These are phyloP conservation scores for Galerina sulciceps DNA, from an alignment of 768 basidiomycete genomes.

Conservation along the genomic window DNA sequence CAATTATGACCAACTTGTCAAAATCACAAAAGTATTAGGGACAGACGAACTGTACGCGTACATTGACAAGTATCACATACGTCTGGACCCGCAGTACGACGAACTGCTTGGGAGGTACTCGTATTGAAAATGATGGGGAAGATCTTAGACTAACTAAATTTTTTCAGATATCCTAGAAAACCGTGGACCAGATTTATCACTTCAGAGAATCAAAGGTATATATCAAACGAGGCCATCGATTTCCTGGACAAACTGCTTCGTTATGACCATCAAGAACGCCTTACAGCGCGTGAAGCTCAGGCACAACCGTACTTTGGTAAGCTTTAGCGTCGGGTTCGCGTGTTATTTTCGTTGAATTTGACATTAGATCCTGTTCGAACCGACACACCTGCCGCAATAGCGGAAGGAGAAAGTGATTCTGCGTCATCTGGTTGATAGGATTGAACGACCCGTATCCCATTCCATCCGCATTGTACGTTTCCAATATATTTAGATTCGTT, in stretches of 20 bases:
- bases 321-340: conserved; percentile 18
- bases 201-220: conserved; percentile 93
- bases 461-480: conserved; percentile 33
- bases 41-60: conserved; percentile 95
- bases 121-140: neutral
- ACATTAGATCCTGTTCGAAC: conserved; percentile 69
- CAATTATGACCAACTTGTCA: conserved; percentile 98
- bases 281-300: conserved; percentile 94
- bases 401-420: conserved; percentile 70
- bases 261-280: conserved; percentile 96
- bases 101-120: conserved; percentile 85
- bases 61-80: conserved; percentile 94
- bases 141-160: neutral
- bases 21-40: conserved; percentile 96
- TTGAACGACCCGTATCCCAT: conserved; percentile 22
- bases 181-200: conserved; percentile 96
- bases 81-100: conserved; percentile 94
- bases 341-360: conserved; percentile 12
- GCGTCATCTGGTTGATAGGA: conserved; percentile 47
- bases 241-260: conserved; percentile 93
- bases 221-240: conserved; percentile 96
- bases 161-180: conserved; percentile 82
- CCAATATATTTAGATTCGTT: conserved; percentile 40
- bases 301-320: conserved; percentile 91
- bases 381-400: conserved; percentile 42